phyloP scores from a whole-genome alignment of 345 rosid genomes.

The Euphorbia pulcherrima region DNA sequence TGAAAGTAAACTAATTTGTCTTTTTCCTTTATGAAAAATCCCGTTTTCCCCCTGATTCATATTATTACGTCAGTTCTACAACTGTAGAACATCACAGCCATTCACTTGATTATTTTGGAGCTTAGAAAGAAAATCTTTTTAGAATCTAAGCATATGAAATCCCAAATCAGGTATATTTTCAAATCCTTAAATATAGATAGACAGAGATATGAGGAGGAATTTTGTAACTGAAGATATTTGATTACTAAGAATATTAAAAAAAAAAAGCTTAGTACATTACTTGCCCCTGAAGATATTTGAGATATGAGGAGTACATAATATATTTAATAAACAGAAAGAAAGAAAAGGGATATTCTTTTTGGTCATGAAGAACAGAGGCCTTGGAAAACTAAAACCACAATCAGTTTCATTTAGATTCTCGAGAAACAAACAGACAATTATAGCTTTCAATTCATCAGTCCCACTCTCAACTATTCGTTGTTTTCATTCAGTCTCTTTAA shows the following conservation, averaged over 20 bases:
- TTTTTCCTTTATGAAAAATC: neutral
- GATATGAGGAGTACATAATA: too few relatives aligned
- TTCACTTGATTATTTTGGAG: neutral
- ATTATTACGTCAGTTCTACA: too few relatives aligned
- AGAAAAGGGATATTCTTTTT: neutral
- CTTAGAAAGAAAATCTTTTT: neutral
- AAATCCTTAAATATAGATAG: too few relatives aligned
- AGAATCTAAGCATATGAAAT: too few relatives aligned
- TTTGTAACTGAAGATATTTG: too few relatives aligned
- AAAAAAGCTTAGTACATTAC: neutral
- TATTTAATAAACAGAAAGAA: neutral
- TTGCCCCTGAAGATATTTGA: too few relatives aligned
- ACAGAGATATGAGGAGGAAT: too few relatives aligned
- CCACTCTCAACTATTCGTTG: neutral
- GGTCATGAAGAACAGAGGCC: neutral
- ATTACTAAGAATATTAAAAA: too few relatives aligned
- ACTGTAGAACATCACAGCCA: constrained; percentile 18
- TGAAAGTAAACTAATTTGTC: constrained; percentile 15
- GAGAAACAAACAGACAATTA: constrained; percentile 8
- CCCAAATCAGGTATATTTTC: too few relatives aligned
- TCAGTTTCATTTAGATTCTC: constrained; percentile 10
- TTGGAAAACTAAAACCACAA: constrained; percentile 14
- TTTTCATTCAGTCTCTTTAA: neutral
- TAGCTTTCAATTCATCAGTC: neutral
- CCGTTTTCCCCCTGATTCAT: neutral